Base-by-base conservation (phyloP, 2,329 filamentous ascomycete genomes). In the Myriangium duriaei region DNA sequence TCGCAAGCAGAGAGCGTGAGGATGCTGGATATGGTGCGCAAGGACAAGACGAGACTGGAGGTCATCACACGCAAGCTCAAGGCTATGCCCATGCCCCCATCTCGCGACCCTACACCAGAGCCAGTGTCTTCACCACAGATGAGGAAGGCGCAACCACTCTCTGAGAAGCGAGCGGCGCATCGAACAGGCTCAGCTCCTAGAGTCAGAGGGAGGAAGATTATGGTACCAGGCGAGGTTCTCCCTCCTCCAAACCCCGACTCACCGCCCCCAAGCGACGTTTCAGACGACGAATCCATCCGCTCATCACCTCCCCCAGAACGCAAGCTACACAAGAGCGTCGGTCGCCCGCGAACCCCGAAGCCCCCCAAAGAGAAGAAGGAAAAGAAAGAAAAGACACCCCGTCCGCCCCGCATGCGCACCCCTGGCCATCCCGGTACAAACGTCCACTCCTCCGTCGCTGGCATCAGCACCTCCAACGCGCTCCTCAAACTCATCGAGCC, bases 31-130 rank as follows among this genome's bases (percentile, higher is more conserved):
- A 55, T 53, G 42, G 54, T 54, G 13, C 47, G 49, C 38, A 48
- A 51, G 28, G 56, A 59, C 39, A 63, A 68, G 46, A 67, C 68
- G 46, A 66, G 73, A 32, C 56, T 79, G 34, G 67, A 65, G 35
- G 67, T 69, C 40, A 77, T 79, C 49, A 71, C 68, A 41, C 65
- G 67, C 48, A 79, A 78, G 56, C 65, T 79, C 13, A 67, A 75
- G 43, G 68, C 71, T 9, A 64, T 78, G 33, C 73, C 74, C 2
- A 66, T 72, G 53, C 74, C 72, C 12, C 67, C 71, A 2, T 74
- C 71, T 13, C 65, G 70, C 45, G 74, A 77, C 47, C 70, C 74
- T n/a, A 73, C 71, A 2, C 72, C 57, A 1, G 47, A 49, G 10
- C 35, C 45, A n/a, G 39, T 36, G 9, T 32, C 47, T 12, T 64